Evolutionary conservation across 495 filamentous ascomycete genomes (phyloP), one percentile per base, ranked within the genome.

Genomic region (Aspergillus mulundensis): DNA sequence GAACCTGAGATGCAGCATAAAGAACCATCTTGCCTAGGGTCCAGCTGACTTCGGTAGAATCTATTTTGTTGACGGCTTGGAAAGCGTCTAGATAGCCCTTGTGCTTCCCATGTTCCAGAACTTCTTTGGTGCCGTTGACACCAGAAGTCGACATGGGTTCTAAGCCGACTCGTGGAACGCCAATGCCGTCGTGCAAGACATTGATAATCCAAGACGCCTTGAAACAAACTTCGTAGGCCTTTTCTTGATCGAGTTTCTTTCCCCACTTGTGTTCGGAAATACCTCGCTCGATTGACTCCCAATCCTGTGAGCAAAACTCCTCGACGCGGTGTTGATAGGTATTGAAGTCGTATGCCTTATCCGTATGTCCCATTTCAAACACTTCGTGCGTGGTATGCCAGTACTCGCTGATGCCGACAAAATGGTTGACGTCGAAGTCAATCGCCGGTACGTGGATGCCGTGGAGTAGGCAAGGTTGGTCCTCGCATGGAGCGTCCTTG

Each of bases 331-430:
- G 74, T 60, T 97, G 93, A 63, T 97, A 99, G 0, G 87, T 91
- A 32, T 87, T 81, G 61, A 95, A 94, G 60, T 97, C 94, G 70
- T 97, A 97, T 0, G 88, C 83, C 60, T 88, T 89, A 59, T 95
- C 87, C 50, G 87, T 87, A 62, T 88, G 80, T 24, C 83, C 84
- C 66, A 84, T 85, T 57, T 90, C 88, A 62, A 97, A 97, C 0
- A 97, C 84, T 46, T 95, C 90, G 64, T 97, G 93, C 0, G 94
- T 99, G 0, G 93, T 96, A 72, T 99, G 94, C 94, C 94, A 99
- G 66, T 95, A 99, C 66, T 99, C 94, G 16, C 91, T 96, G 51
- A 99, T 93, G 7, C 94, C 94, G 23, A 99, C 86, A 64, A 99
- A 99, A 66, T 97, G 94, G 58, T 99, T 99, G 38, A 99, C 86